A percentile compares a stretch with the other conserved stretches of the same genome.
Evolutionary conservation across 257 asterid species (phyloP).

Genomic region (Solanum etuberosum): DNA sequence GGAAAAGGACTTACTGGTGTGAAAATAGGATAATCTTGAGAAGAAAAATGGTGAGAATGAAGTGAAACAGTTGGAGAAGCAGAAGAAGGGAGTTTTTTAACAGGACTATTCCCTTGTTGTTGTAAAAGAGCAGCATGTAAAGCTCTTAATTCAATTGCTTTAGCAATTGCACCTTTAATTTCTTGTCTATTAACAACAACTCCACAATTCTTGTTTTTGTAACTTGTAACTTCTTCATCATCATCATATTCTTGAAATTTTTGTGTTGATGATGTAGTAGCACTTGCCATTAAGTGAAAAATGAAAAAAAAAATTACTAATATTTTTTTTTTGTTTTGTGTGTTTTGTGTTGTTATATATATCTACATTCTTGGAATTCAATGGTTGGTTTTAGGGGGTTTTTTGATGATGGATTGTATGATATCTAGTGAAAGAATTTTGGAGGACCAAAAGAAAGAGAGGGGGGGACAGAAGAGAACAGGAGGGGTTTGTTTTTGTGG

Average conservation of each 20-base stretch:
- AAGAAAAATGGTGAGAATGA: constrained; percentile 46
- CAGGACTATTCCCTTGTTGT: constrained; percentile 31
- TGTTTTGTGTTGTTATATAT: not conserved
- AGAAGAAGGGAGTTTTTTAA: constrained; percentile 21
- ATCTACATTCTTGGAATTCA: constrained; percentile 12
- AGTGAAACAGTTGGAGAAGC: constrained; percentile 56
- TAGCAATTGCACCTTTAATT: constrained; percentile 67
- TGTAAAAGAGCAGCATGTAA: constrained; percentile 81
- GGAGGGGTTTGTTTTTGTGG: not conserved
- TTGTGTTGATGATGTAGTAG: constrained; percentile 1
- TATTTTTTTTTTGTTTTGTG: not conserved
- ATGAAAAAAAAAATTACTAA: not conserved
- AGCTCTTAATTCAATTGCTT: constrained; percentile 85
- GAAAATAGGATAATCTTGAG: constrained; percentile 90
- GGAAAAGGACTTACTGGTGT: constrained; percentile 53
- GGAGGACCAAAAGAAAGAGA: not conserved
- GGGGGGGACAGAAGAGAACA: not conserved
- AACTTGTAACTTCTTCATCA: not conserved
- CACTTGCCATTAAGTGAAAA: constrained; percentile 24
- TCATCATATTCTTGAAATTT: constrained; percentile 11
- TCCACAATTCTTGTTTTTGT: constrained; percentile 5
- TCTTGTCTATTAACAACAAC: constrained; percentile 31
- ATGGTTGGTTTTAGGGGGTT: constrained; percentile 25
- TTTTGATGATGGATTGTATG: not conserved
- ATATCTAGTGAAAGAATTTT: not conserved